Base-by-base conservation (phyloP, 2,329 filamentous ascomycete species). In the Botrytis fabae region DNA sequence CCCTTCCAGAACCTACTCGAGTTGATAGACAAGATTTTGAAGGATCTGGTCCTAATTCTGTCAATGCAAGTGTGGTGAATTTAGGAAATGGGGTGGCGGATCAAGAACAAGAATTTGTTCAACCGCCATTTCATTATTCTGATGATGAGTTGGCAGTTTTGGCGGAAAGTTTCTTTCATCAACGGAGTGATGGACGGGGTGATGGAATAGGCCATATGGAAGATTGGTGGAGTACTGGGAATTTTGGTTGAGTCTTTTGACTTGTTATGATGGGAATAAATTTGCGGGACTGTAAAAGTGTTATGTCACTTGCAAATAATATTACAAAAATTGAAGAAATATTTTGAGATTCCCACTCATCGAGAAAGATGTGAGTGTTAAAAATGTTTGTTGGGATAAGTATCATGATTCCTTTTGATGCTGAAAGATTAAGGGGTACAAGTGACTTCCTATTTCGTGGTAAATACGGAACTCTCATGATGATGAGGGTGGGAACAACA, bases 161-260 rank as follows among this genome's bases (percentile, higher is more conserved):
- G 61, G 84, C 84, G 6, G 82, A 85, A 64, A 85, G 83, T 74
- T 85, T 85, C 75, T 86, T 86, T 73, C 82, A 84, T 22, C 83
- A 84, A 70, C 82, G 83, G 22, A 75, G 75, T 14, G 77, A 74
- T 73, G 73, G 65, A 70, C 82, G 83, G 20, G 76, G 75, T 14
- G 77, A 74, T 73, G 73, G 65, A 25, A n/a, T 63, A 25, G 57
- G 62, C 4, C 57, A 46, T 40, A 38, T 70, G 28, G 73, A 76
- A 28, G 76, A 78, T 70, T 80, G 78, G 79, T 73, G 72, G 72
- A 66, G 44, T 71, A 22, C 46, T 35, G 66, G 59, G 42, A 69
- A 69, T 63, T 12, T 63, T 32, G 35, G 57, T 40, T 69, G n/a
- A 69, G 12, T 51, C 6, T 32, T 18, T 42, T 42, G 38, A 10